A percentile compares a stretch with the other conserved stretches of the same genome.
phyloP scores from a whole-genome alignment of 1,284 basidiomycete genomes.

The Uromyces viciae-fabae region DNA sequence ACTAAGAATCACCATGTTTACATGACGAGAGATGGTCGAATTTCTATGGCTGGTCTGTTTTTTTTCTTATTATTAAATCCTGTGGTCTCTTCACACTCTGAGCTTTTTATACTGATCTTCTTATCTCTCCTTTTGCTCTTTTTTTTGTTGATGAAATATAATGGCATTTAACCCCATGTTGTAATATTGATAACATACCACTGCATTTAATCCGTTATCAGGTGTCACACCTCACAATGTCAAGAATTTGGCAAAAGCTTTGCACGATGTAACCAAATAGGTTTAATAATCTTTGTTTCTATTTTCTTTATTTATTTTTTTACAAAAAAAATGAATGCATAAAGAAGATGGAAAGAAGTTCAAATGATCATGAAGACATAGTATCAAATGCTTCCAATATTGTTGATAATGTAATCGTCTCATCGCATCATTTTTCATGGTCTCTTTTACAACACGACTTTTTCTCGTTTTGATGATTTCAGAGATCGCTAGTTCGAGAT shows the following conservation, averaged over 20 bases:
- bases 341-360: no score
- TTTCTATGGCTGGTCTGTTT: constrained; percentile 53
- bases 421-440: no score
- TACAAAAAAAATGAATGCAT: not conserved
- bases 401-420: no score
- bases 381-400: no score
- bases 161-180: not conserved
- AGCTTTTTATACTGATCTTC: not conserved
- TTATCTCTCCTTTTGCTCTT: not conserved
- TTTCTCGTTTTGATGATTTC: no score
- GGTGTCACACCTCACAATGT: constrained; percentile 44
- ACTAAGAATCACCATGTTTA: constrained; percentile 55
- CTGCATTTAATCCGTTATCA: not conserved
- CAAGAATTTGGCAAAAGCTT: constrained; percentile 41
- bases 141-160: not conserved
- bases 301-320: not conserved
- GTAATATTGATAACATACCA: not conserved
- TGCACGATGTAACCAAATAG: constrained; percentile 44
- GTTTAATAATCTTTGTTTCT: not conserved
- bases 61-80: not conserved
- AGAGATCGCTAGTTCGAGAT: no score
- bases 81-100: no score
- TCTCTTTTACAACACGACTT: no score
- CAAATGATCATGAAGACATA: no score
- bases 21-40: constrained; percentile 55